Conservation (phyloP, 2,329 filamentous ascomycete species). For the Penicillium sp. region DNA sequence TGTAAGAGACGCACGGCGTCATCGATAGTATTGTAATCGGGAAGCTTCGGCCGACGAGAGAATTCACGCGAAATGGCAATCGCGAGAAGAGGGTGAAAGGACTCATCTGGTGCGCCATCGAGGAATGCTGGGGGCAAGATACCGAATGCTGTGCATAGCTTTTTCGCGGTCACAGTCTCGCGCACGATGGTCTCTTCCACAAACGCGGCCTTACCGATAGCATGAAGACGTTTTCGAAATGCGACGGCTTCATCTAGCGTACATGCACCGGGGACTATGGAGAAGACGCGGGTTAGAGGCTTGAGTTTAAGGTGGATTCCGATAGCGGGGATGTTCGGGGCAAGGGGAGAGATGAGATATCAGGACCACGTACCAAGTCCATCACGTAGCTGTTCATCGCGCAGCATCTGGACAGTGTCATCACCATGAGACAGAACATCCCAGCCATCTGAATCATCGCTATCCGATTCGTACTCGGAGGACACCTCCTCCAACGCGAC, state of each 20-base stretch:
- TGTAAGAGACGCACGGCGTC: conserved; percentile 81
- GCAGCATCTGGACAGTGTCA: conserved; percentile 64
- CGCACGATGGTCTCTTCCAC: conserved; percentile 71
- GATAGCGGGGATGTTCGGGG: conserved; percentile 26
- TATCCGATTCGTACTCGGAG: conserved; percentile 41
- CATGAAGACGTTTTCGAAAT: conserved; percentile 72
- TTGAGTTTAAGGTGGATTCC: conserved; percentile 22
- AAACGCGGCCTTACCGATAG: conserved; percentile 78
- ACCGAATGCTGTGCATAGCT: conserved; percentile 84
- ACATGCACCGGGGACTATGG: conserved; percentile 58
- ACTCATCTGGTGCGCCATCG: conserved; percentile 71
- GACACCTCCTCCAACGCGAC: conserved; percentile 36
- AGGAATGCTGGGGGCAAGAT: conserved; percentile 75
- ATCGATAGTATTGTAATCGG: conserved; percentile 80
- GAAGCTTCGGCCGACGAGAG: conserved; percentile 77
- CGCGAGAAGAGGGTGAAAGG: conserved; percentile 75
- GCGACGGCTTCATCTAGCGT: conserved; percentile 70
- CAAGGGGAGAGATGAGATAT: conserved; percentile 14
- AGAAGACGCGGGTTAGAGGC: not conserved
- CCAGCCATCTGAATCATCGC: conserved; percentile 54
- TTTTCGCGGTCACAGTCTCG: conserved; percentile 74
- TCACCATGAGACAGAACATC: conserved; percentile 68
- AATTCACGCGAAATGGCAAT: conserved; percentile 80
- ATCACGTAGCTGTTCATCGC: conserved; percentile 55
- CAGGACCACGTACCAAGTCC: conserved; percentile 50